phyloP scores from a whole-genome alignment of 78 protist species.

The Dictyostelium intermedium region DNA sequence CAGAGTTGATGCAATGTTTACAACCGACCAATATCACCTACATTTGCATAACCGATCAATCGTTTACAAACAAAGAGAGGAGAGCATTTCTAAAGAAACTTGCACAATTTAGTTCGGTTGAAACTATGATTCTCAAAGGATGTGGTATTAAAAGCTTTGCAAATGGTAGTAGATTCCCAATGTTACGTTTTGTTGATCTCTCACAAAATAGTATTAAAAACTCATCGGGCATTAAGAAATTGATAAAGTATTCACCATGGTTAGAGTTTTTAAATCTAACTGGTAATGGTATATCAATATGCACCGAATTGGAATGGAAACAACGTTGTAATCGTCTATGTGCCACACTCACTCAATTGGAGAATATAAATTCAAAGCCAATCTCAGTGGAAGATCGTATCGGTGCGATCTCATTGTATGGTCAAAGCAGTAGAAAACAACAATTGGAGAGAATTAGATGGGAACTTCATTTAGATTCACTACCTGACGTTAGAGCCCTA shows the following conservation, averaged over 20 bases:
- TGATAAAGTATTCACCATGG: slow-evolving; percentile 21
- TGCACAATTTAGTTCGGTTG: background rate
- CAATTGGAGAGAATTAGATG: slow-evolving; percentile 35
- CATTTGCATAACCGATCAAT: slow-evolving; percentile 19
- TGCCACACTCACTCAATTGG: slow-evolving; percentile 8
- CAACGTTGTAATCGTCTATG: background rate
- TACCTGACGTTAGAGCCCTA: slow-evolving; percentile 13
- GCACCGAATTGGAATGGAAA: background rate
- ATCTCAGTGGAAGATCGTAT: slow-evolving; percentile 21
- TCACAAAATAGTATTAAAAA: slow-evolving; percentile 42
- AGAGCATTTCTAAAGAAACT: slow-evolving; percentile 30
- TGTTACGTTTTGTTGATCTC: slow-evolving; percentile 36
- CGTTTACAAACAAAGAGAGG: slow-evolving; percentile 2
- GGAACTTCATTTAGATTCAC: slow-evolving; percentile 24
- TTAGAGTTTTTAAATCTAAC: slow-evolving; percentile 43
- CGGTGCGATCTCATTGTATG: background rate
- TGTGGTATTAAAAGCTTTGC: slow-evolving; percentile 16
- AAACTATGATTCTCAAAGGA: slow-evolving; percentile 38
- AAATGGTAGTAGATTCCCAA: slow-evolving; percentile 25
- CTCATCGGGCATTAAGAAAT: background rate
- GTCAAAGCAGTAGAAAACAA: background rate
- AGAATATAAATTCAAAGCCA: background rate
- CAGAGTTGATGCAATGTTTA: background rate
- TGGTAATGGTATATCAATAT: slow-evolving; percentile 2
- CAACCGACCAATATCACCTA: background rate